A percentile compares a stretch with the other conserved stretches of the same genome.
Conservation (phyloP, 306 rosid genomes). For the Begonia fuchsioides region DNA sequence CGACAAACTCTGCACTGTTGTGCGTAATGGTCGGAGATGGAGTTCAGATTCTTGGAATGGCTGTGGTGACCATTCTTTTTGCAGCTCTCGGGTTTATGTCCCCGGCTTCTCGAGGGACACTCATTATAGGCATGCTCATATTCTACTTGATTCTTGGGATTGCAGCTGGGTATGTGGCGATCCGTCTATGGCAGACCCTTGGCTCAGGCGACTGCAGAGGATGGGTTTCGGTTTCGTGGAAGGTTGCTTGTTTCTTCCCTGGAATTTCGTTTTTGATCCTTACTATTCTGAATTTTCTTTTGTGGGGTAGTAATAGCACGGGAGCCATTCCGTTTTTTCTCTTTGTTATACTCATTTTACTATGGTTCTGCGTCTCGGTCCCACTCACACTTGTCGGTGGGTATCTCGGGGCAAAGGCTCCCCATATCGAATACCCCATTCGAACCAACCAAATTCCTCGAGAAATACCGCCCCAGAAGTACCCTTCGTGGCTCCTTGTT, state of each 20-base stretch:
- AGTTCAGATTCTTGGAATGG: constrained; percentile 94
- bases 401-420: constrained; percentile 74
- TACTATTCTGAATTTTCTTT: constrained; percentile 65
- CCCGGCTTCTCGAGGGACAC: constrained; percentile 91
- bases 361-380: constrained; percentile 93
- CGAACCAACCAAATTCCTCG: constrained; percentile 83
- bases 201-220: constrained; percentile 59
- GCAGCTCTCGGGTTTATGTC: constrained; percentile 99
- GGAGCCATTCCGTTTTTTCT: constrained; percentile 94
- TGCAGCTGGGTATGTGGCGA: constrained; percentile 90
- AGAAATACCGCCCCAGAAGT: constrained; percentile 81
- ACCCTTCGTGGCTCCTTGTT: constrained; percentile 89
- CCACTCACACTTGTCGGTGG: constrained; percentile 92
- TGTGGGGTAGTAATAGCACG: constrained; percentile 95
- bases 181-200: constrained; percentile 85
- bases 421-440: constrained; percentile 75
- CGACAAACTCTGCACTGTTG: constrained; percentile 49
- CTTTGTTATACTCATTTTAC: constrained; percentile 55
- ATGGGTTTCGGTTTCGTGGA: constrained; percentile 79
- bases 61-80: constrained; percentile 86
- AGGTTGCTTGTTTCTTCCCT: constrained; percentile 90
- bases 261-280: constrained; percentile 81
- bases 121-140: constrained; percentile 83
- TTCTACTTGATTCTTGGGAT: constrained; percentile 81
- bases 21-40: constrained; percentile 92